Evolutionary conservation across 192 early-diverging fungal species (phyloP), one percentile per base, ranked within the genome.

Genomic region (Dissophora globulifera): DNA sequence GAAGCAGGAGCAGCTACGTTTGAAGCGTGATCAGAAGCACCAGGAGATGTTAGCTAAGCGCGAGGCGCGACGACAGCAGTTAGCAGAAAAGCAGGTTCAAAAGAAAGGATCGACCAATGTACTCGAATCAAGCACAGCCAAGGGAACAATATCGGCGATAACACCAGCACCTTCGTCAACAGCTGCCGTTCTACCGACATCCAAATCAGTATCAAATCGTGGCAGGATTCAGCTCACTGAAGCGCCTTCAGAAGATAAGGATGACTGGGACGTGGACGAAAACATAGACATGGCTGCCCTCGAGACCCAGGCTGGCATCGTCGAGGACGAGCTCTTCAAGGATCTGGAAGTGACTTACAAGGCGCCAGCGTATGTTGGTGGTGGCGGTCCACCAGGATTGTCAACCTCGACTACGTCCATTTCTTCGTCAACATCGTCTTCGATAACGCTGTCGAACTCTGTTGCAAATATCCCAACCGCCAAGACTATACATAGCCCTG

Each of bases 31-130:
- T 29, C 72, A 76, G 15, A 76, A 76, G 47, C 72, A 76, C 35
- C 72, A 76, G 25, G 72, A 76, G 43, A 76, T 76, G 72, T 58
- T 61, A 31, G 72, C 63, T 1, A 76, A 76, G 27, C 62, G 72
- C 13, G 72, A 76, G n/a, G 72, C 72, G 1, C 56, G 72, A 8
- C 72, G 72, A 22, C 58, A 49, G 13, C 72, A 76, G 35, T 17
- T 76, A 32, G 72, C 72, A 22, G 72, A 76, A 46, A 76, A 76
- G 30, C 72, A 76, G 40, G 16, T 38, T 0, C 49, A 76, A 23
- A 58, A 58, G 27, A 66, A 62, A 33, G 23, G 33, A 7, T 57
- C 59, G 17, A 46, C 70, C 22, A 64, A 60, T 49, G 49, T 26
- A 11, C 45, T 59, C 2, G 66, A 60, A 26, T 43, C 53, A 5